Conservation (phyloP, 257 asterid species). For the Dorcoceras hygrometricum region DNA sequence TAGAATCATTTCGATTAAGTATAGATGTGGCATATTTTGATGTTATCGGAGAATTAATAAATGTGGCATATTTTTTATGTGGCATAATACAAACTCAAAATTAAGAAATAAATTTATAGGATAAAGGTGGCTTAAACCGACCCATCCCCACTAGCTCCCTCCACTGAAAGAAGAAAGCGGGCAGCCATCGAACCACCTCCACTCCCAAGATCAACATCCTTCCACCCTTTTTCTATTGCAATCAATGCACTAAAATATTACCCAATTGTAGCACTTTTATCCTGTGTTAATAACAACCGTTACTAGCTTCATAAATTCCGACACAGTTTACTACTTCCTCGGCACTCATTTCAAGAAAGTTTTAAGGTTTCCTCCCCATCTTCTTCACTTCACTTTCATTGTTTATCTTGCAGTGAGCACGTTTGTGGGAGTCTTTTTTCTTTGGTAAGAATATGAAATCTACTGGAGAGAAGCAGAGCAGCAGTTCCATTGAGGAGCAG, state of each 20-base stretch:
- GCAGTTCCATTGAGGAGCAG: conserved; percentile 4
- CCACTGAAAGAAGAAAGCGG: not conserved
- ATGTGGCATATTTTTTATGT: no score
- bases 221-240: not conserved
- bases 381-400: not conserved
- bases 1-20: not conserved
- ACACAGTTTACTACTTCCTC: not conserved
- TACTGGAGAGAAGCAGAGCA: conserved; percentile 17
- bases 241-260: no score
- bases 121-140: not conserved
- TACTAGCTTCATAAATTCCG: conserved; percentile 15
- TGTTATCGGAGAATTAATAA: no score
- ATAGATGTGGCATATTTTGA: no score
- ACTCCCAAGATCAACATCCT: not conserved
- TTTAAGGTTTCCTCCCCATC: not conserved
- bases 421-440: conserved; percentile 1
- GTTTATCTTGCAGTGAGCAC: not conserved
- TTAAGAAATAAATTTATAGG: no score
- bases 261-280: not conserved
- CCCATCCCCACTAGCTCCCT: not conserved
- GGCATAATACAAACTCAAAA: no score
- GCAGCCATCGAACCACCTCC: not conserved
- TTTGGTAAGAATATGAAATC: not conserved
- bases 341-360: not conserved
- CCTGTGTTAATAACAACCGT: conserved; percentile 12